Base-by-base conservation (phyloP, 306 rosid genomes). In the Citrullus mucosospermus region DNA sequence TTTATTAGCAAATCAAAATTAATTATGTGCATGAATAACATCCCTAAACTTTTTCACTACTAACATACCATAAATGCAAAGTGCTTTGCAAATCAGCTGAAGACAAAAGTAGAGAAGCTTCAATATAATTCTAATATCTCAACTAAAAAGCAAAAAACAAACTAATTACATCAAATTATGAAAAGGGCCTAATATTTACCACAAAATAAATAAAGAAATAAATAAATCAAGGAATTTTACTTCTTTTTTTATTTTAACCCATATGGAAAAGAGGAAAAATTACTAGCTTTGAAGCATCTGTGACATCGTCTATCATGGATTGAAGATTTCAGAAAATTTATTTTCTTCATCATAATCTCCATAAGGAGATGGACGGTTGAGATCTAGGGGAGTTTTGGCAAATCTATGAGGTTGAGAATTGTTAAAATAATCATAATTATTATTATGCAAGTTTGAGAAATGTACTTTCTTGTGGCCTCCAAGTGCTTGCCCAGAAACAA, bases 381-480 rank as follows among this genome's bases (percentile, higher is more conserved):
- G 93, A 84, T 89, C 92, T 17, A 81, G 51, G 59, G 62, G 68
- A 14, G 38, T 81, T 41, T 78, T 70, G 30, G 32, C 41, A 38
- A 67, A 58, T 4, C 66, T 55, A 30, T 75, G 20, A 1, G 83
- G 34, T 70, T 16, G n/a, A 54, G n/a, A 16, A 54, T 17, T 54
- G 22, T 6, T 54, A 17, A 17, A 36, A 36, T 36, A 36, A 36
- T 34, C 3, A 34, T 36, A 8, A 16, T 5, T 54, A 54, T 14
- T 54, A 16, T 54, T 54, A 54, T 54, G 17, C 0, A 4, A 15
- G 8, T 4, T 16, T 54, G 58, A 71, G 17, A 70, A 72, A 76
- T 92, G 96, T 22, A 83, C 84, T 83, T 88, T 88, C 84, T 82
- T 90, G 82, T 92, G 97, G 2, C 91, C 90, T 13, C 92, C 91